Percentiles rank a stretch among this genome's conserved stretches.
phyloP scores from a whole-genome alignment of 495 filamentous ascomycete genomes.

The Thozetella sp. region DNA sequence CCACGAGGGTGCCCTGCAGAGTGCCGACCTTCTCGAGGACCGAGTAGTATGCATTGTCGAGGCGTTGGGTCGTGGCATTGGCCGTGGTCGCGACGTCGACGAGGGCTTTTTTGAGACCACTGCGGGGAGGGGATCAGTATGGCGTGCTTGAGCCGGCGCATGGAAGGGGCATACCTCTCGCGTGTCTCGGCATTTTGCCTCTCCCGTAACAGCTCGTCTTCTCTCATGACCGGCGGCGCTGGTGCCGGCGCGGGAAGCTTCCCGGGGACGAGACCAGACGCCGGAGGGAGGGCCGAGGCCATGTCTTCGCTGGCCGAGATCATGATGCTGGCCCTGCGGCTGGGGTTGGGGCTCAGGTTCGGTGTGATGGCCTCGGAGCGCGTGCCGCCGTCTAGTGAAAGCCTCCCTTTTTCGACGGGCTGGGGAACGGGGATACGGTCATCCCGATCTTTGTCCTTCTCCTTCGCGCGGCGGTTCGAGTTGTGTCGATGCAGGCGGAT shows the following conservation, averaged over 20 bases:
- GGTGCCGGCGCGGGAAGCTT: constrained; percentile 1
- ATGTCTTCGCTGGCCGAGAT: constrained; percentile 29
- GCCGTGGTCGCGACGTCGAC: constrained; percentile 43
- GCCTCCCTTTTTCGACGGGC: constrained; percentile 22
- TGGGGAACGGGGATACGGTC: constrained; percentile 32
- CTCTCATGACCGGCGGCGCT: constrained; percentile 21
- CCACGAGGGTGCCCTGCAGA: constrained; percentile 66
- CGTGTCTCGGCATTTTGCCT: constrained; percentile 37
- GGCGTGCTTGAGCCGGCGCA: no score
- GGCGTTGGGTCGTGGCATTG: constrained; percentile 62
- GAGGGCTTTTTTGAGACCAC: constrained; percentile 42
- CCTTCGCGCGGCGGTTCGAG: constrained; percentile 25
- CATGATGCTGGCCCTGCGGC: constrained; percentile 38
- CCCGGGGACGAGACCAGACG: background rate
- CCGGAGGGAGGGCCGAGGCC: constrained; percentile 9
- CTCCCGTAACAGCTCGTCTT: constrained; percentile 37
- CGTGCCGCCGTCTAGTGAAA: constrained; percentile 33
- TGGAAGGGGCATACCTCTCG: constrained; percentile 33
- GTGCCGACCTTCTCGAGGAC: constrained; percentile 75
- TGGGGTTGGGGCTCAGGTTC: constrained; percentile 38
- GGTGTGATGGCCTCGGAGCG: constrained; percentile 45
- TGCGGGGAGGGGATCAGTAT: constrained; percentile 14
- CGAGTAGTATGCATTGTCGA: constrained; percentile 88
- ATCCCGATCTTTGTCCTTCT: constrained; percentile 29
- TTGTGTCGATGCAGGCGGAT: constrained; percentile 45